These are phyloP conservation scores for Cercospora janseana DNA, from an alignment of 2,329 filamentous ascomycete genomes.

Conservation along the genomic window DNA sequence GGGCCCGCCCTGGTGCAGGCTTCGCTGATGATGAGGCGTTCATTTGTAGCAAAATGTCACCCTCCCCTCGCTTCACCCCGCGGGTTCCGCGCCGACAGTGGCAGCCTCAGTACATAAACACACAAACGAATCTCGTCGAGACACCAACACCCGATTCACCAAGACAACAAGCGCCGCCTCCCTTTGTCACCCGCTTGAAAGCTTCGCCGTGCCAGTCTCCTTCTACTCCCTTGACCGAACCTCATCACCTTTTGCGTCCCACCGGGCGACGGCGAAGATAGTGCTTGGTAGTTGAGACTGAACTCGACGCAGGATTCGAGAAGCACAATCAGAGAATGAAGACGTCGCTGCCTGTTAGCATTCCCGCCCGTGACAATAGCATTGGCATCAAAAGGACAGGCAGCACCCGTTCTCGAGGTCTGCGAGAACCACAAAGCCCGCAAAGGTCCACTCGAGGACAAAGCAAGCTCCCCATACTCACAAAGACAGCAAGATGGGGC, in stretches of 20 bases:
- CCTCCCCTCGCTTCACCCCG: no score
- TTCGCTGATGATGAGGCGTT: no score
- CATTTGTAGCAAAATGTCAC: no score
- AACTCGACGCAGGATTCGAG: no score
- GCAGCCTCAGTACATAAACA: background rate
- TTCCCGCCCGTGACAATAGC: constrained; percentile 8
- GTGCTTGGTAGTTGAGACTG: no score
- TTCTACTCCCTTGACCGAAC: no score
- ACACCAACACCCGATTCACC: background rate
- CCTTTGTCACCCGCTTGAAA: no score
- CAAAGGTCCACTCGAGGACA: background rate
- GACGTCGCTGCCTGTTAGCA: constrained; percentile 1
- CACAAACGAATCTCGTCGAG: constrained; percentile 1
- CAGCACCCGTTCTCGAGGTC: constrained; percentile 4
- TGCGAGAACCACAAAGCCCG: background rate
- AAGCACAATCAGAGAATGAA: constrained; percentile 6
- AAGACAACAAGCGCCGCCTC: background rate
- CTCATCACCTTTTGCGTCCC: no score
- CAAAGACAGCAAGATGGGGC: constrained; percentile 27
- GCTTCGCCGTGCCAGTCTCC: no score
- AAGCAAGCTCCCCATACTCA: background rate
- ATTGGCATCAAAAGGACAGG: constrained; percentile 3
- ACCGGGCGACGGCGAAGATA: no score
- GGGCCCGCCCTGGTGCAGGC: no score
- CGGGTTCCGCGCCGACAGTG: no score